Evolutionary conservation across 345 rosid genomes (phyloP), one percentile per base, ranked within the genome.

Genomic region (Hevea brasiliensis): DNA sequence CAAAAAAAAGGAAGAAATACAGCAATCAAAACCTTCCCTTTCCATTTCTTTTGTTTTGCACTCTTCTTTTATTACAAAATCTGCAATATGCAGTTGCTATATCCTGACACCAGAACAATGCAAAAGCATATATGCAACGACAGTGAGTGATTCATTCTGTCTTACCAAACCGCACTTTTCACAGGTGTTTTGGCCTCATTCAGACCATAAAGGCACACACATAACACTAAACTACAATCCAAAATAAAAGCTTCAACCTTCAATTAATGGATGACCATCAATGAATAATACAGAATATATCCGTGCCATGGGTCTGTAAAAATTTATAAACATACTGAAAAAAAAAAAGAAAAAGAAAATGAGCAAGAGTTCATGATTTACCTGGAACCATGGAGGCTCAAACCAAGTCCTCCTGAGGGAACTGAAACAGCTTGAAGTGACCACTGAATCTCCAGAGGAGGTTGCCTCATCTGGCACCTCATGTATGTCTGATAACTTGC

Each of bases 361-460:
- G 13, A 62, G 60, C 29, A 56, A 89, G 37, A 32, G 37, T 32
- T 32, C 37, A 32, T 32, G 37, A 32, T 32, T 32, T 32, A 32
- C 97, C 97, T 87, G 73, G 97, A 79, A 78, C 84, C 85, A 74
- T 88, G 91, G 76, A 93, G 96, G 72, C 88, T 86, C 79, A 93
- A 72, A n/a, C 86, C 89, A 79, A 93, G 91, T 61, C 88, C 98
- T 63, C 87, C 88, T 18, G 97, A 85, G 21, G 97, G 98, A 82
- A 91, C 76, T 12, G 97, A 87, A 73, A 93, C 92, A 73, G 93
- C 88, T 80, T 89, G 93, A 78, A 91, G 86, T 67, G 82, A 80
- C 98, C 98, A 93, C 59, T 89, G 91, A 66, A 78, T 75, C 77
- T 93, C 98, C 72, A 93, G 89, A 68, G 92, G 81, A 79, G 95